Conservation (phyloP, 164 flowering plant species). For the Kingdonia uniflora region DNA sequence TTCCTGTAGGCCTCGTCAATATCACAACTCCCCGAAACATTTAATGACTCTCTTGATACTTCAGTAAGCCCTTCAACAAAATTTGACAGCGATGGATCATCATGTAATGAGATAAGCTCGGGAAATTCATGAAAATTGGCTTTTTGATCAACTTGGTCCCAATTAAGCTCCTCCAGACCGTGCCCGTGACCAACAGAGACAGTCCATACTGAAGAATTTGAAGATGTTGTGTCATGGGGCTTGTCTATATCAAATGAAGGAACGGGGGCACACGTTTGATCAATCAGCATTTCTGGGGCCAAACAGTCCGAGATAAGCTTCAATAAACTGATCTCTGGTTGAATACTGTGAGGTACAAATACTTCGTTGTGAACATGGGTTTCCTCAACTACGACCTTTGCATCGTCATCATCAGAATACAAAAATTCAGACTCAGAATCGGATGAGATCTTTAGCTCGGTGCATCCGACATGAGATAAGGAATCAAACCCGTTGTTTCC, state of each 20-base stretch:
- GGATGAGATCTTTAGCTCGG: conserved; percentile 45
- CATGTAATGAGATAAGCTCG: conserved; percentile 24
- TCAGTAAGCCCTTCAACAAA: conserved; percentile 10
- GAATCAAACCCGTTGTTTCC: conserved; percentile 23
- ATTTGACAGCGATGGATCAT: conserved; percentile 13
- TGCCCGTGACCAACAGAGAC: conserved; percentile 7
- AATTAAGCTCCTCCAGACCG: conserved; percentile 34
- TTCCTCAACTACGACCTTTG: conserved; percentile 10
- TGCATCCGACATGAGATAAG: conserved; percentile 49
- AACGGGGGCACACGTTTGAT: conserved; percentile 5
- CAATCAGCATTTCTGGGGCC: conserved; percentile 12
- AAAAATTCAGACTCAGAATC: conserved; percentile 64
- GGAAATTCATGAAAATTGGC: conserved; percentile 11
- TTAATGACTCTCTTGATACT: conserved; percentile 15
- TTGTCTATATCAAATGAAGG: conserved; percentile 14
- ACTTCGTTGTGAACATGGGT: conserved; percentile 10
- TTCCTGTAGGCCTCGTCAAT: no score
- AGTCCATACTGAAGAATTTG: conserved; percentile 9
- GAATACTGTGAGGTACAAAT: conserved; percentile 7
- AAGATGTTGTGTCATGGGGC: conserved; percentile 14
- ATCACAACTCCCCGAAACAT: neutral
- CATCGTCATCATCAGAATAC: conserved; percentile 49
- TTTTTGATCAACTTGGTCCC: conserved; percentile 27
- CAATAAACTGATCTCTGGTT: conserved; percentile 3
- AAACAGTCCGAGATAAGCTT: conserved; percentile 3